Evolutionary conservation across 495 filamentous ascomycete species (phyloP), one percentile per base, ranked within the genome.

Genomic region (Aspergillus mulundensis): DNA sequence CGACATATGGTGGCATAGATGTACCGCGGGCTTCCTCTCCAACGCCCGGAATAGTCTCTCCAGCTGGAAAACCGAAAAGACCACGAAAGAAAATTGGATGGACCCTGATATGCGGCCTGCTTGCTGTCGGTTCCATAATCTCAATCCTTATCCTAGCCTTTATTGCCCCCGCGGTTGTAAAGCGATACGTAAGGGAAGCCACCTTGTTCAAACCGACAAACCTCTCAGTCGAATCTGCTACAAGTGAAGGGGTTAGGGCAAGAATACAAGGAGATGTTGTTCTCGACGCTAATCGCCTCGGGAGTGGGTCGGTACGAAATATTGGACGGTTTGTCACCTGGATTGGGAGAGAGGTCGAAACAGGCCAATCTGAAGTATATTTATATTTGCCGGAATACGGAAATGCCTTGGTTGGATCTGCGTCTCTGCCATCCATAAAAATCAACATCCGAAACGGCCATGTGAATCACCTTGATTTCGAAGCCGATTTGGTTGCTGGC

Each of bases 321-420:
- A 62, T 97, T 38, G 94, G 94, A 41, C 80, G 78, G 32, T 78
- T 88, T 30, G 83, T 84, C n/a, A 92, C 89, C 6, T 94, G 89
- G 87, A 81, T 98, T 59, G 87, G 87, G 15, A 74, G 76, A 50
- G 77, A 88, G 60, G 81, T 91, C 23, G 85, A 90, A 53, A 89
- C 77, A 2, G 81, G 83, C 15, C 66, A 83, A 54, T 86, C 89
- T 1, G 79, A 82, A 50, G 82, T 96, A 20, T 72, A 87, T 34
- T 84, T 97, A 1, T 90, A 86, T 62, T 73, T 96, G 40, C 93
- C 92, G 8, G 88, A 95, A 50, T 95, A 95, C 63, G 83, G 80
- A 5, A 83, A 92, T 66, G 64, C 88, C 5, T 69, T 96, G 42
- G 72, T 96, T 21, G 94, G 91, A 5, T 88, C 81, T 15, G 94